phyloP scores from a whole-genome alignment of 495 filamentous ascomycete species.

The Penicillium riverlandense region DNA sequence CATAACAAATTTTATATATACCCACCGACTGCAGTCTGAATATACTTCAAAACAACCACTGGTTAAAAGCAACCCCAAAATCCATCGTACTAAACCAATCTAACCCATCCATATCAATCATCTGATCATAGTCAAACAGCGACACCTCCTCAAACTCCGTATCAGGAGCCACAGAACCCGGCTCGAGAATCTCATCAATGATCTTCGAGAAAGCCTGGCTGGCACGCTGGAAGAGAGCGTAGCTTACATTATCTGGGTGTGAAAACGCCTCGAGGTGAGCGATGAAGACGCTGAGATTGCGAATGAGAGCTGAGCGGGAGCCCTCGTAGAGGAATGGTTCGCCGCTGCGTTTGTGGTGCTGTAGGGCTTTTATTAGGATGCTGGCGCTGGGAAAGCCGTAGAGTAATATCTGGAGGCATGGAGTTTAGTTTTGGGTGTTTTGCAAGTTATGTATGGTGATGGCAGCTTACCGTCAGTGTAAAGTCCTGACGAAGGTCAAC shows the following conservation, averaged over 20 bases:
- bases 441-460: no score
- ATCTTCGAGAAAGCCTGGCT: conserved; percentile 21
- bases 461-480: conserved; percentile 15
- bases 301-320: conserved; percentile 48
- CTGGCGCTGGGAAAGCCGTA: conserved; percentile 36
- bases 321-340: conserved; percentile 29
- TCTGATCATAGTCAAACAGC: conserved; percentile 7
- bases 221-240: conserved; percentile 21
- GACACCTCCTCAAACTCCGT: neutral
- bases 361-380: conserved; percentile 36
- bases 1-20: neutral
- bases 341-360: conserved; percentile 34
- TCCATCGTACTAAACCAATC: conserved; percentile 20
- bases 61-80: conserved; percentile 20
- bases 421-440: conserved; percentile 6
- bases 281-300: conserved; percentile 52
- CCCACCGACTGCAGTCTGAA: neutral
- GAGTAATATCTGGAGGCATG: conserved; percentile 26
- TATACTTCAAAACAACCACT: conserved; percentile 19
- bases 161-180: conserved; percentile 3
- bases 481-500: conserved; percentile 22
- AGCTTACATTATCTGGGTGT: conserved; percentile 11
- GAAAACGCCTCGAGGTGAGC: conserved; percentile 23
- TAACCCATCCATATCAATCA: conserved; percentile 14
- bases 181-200: conserved; percentile 28